Base-by-base conservation (phyloP, 23 red algal species). In the Gracilariopsis chorda region DNA sequence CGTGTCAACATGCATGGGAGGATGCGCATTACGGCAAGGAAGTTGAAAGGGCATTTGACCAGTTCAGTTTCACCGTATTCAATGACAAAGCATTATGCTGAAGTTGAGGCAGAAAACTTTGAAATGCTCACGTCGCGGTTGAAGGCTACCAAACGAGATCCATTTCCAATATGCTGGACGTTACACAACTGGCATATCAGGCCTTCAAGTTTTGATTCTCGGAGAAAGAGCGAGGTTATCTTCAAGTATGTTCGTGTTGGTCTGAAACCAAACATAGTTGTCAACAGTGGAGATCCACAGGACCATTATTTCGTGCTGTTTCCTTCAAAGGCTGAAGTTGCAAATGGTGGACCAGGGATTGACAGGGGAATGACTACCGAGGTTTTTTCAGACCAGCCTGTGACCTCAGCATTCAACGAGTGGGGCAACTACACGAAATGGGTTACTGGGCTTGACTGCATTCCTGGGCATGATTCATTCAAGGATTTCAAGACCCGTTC, bases 241-340 rank as follows among this genome's bases (percentile, higher is more conserved):
- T 94, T 94, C 58, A 51, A 85, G 36, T 79, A 40, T 51, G 91
- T 94, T 43, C 68, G 80, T 24, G 91, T 94, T 35, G 80, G 80
- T 27, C 58, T 94, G 13, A 85, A 80, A n/a, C 91, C 91, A 62
- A 21, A 48, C 35, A 73, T 85, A 39, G 63, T 63, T 1, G 67
- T 77, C 57, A 45, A 51, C 7, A 57, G 60, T 35, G 91, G 91
- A 19, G 91, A 94, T 78, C 71, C 91, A 4, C 72, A 85, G 36
- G 91, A 94, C 36, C 91, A 94, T 56, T 94, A 94, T 48, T 42
- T 85, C 34, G 57, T 86, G 23, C 91, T 81, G 17, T 94, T 94
- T 94, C 79, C 80, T 13, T 61, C 74, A 30, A 34, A 59, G n/a
- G 34, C 61, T 12, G 73, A 91, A 57, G 49, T 91, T 9, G 23